Evolutionary conservation across 2,329 filamentous ascomycete species (phyloP), one percentile per base, ranked within the genome.

Genomic region (Coccinonectria pachysandricola): DNA sequence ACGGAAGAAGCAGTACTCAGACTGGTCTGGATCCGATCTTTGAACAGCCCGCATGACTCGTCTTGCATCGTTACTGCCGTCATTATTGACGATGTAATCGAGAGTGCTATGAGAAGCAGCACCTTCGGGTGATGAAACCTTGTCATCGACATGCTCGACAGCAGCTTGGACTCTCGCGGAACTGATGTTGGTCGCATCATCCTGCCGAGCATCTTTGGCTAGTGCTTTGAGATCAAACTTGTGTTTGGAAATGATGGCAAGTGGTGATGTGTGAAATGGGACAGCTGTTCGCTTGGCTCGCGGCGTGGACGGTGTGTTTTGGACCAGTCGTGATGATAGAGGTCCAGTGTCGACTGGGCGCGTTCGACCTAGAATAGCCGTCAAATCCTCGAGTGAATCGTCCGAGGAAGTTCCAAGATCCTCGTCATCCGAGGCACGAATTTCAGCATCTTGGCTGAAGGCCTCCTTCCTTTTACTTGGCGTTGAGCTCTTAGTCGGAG

Each of bases 391-490:
- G 9, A 78, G 60, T 0, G 77, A 78, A 24, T 66, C 67, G 14
- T 72, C 69, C 11, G 74, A 74, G 11, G 44, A 49, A 19, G 37
- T 40, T 19, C 63, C 69, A 39, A 76, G 65, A 15, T 68, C 68
- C n/a, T 81, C 79, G 7, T 79, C 78, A 43, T 87, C 82, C 0
- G 82, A 86, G 28, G 71, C 76, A 23, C 65, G 65, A 20, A 87
- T 79, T 29, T 78, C 57, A 8, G 71, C 53, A 41, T 72, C 60
- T 49, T 71, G 59, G 32, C 62, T 56, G 24, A 55, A 38, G 7
- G 30, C n/a, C n/a, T n/a, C n/a, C 25, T 32, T 39, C 19, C 12
- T 28, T 24, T 7, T 32, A 25, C 27, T 40, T 41, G 19, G 27
- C 27, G n/a, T n/a, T n/a, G n/a, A n/a, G n/a, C n/a, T n/a, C n/a